Evolutionary conservation across 192 early-diverging fungal species (phyloP).

Genomic region (Podila horticola): DNA sequence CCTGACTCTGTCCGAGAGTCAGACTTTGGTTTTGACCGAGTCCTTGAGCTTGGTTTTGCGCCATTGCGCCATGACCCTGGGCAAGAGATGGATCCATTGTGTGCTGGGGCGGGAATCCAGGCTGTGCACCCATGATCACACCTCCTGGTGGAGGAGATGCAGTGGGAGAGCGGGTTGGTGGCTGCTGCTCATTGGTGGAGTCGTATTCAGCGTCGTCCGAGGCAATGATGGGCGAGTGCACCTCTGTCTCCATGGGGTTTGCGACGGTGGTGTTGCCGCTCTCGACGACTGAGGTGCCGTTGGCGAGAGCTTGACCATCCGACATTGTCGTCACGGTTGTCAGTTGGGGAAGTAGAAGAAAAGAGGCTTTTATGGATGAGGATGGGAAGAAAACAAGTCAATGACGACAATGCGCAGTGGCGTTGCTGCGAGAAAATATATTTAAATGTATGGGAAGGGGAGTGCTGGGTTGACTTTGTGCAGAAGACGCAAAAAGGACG

Average conservation of each 20-base stretch:
- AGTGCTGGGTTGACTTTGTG: constrained; percentile 1
- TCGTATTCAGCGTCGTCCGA: constrained; percentile 42
- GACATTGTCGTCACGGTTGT: neutral
- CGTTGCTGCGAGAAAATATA: no score
- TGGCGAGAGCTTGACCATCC: neutral
- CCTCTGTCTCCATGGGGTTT: neutral
- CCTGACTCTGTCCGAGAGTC: neutral
- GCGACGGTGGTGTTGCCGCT: neutral
- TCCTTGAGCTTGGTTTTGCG: neutral
- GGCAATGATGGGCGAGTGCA: constrained; percentile 28
- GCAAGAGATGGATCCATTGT: no score
- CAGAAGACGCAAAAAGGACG: neutral
- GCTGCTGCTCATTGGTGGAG: constrained; percentile 30
- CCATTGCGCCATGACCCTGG: neutral
- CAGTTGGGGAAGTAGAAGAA: neutral
- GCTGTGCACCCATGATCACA: no score
- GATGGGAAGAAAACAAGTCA: neutral
- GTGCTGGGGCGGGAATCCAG: no score
- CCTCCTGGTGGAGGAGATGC: constrained; percentile 14
- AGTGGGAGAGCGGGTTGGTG: constrained; percentile 26
- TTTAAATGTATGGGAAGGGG: neutral
- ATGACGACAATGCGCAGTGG: no score
- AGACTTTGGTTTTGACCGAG: neutral
- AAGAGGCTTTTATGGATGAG: neutral
- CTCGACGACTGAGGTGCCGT: neutral